Percentiles rank a stretch among this genome's conserved stretches.
These are phyloP conservation scores for Aspergillus fumigatus DNA, from an alignment of 2,329 filamentous ascomycete genomes.

Conservation along the genomic window DNA sequence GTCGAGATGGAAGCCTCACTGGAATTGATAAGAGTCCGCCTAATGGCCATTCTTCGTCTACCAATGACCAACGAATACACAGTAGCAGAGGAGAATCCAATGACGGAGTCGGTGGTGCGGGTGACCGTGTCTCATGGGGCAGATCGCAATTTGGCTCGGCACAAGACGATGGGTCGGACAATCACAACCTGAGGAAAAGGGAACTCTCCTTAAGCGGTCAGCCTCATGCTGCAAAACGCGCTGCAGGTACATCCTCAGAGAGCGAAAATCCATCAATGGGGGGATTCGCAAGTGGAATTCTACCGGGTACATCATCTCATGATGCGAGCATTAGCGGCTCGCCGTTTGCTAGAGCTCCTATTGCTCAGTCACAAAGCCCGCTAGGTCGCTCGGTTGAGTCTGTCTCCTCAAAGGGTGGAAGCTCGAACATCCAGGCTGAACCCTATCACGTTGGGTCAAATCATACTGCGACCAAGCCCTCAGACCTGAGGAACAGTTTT, in stretches of 20 bases:
- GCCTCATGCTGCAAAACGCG: constrained; percentile 24
- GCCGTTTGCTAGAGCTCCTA: constrained; percentile 45
- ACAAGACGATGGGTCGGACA: constrained; percentile 12
- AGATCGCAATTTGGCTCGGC: constrained; percentile 15
- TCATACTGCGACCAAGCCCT: constrained; percentile 21
- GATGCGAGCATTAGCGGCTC: constrained; percentile 44
- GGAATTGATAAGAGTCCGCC: constrained; percentile 16
- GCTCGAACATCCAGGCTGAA: constrained; percentile 17
- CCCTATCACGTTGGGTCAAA: constrained; percentile 11
- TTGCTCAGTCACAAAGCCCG: constrained; percentile 24
- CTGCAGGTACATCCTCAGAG: constrained; percentile 21
- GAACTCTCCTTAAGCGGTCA: constrained; percentile 30
- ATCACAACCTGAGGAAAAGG: constrained; percentile 24
- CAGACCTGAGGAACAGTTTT: constrained; percentile 23
- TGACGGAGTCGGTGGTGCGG: constrained; percentile 8
- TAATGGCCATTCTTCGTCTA: constrained; percentile 11
- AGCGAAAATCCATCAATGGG: constrained; percentile 21
- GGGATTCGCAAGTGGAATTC: constrained; percentile 18
- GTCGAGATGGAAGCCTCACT: constrained; percentile 12
- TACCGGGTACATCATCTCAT: constrained; percentile 23
- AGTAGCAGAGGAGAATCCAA: constrained; percentile 10
- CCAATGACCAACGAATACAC: constrained; percentile 11
- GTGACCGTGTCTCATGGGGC: constrained; percentile 7
- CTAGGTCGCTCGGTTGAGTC: constrained; percentile 29
- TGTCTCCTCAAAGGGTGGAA: constrained; percentile 18